Evolutionary conservation across 257 asterid genomes (phyloP), one percentile per base, ranked within the genome.

Genomic region (Petrea volubilis): DNA sequence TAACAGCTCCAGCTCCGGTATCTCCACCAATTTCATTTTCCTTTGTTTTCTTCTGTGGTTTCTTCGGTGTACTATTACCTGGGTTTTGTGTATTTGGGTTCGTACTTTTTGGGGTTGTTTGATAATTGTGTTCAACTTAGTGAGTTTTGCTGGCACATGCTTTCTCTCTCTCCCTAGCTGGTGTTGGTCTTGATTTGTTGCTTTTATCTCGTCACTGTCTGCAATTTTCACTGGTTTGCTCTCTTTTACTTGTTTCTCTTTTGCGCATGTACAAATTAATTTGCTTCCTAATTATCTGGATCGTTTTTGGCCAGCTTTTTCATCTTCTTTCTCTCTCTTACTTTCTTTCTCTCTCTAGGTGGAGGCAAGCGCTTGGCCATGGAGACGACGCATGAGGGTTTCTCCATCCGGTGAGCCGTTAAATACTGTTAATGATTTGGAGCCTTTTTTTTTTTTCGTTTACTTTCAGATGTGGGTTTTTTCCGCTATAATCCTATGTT

Each of bases 321-420:
- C 0, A 20, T 4, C 9, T 5, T 38, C 43, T 20, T 11, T 21
- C 23, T 44, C 6, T 44, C 41, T 43, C 14, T 44, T 3, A 23
- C 41, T 17, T 27, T 25, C 41, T 24, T 15, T 53, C 40, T 53
- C 55, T 3, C 65, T 53, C 60, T 67, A 38, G 79, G n/a, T 61
- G 67, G 68, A 38, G 74, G 38, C 38, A 2, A 38, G 8, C 43
- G 43, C 33, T 70, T 75, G 87, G 78, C 44, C 52, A 64, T 71
- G 50, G 69, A 74, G 13, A 68, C 69, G 13, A 68, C 69, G 50
- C 24, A 38, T 63, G 79, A 75, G 72, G 85, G 87, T 68, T 85
- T 82, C 60, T 80, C 84, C 18, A 80, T 85, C 80, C 76, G 83
- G 76, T 46, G 60, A 58, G 27, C 36, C 27, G 15, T 11, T 70